Evolutionary conservation across 306 rosid species (phyloP), one percentile per base, ranked within the genome.

Genomic region (Prunus dulcis): DNA sequence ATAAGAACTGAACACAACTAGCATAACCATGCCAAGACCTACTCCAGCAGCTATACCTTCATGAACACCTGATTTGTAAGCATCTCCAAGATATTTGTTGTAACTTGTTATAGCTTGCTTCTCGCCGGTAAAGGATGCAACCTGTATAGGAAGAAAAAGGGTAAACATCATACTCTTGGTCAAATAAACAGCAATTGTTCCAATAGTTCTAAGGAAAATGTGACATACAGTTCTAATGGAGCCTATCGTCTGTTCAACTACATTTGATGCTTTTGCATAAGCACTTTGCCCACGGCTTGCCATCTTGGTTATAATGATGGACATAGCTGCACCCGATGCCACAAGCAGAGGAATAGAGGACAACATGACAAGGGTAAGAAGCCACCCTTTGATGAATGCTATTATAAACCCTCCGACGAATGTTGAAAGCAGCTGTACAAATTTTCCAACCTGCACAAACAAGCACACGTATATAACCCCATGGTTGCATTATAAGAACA

Each of bases 181-280:
- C 52, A 53, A 49, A 38, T 17, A 57, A 75, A 67, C 56, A 75
- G n/a, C 64, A 76, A 72, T 58, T 22, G 34, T 57, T 45, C 19
- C 27, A 60, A 19, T 27, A 25, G n/a, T 12, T 61, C 9, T 25
- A 73, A 25, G 45, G 28, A 5, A 12, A 62, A 38, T n/a, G 38
- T 68, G 71, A 84, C 87, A 23, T 91, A 93, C 97, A 0, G 98
- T 93, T 89, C 93, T 87, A 57, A 93, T 93, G 27, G 98, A 90
- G 63, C 98, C 96, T 57, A 93, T 88, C 45, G 98, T 88, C 76
- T 93, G 98, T 77, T 93, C 97, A 82, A 89, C 98, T 6, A 91
- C 77, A 78, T 85, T 93, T 47, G 96, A 91, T 49, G 97, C 97
- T 80, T 88, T 88, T 15, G 87, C 97, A 78, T 89, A 91, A 77